Percentiles rank a stretch among this genome's conserved stretches.
phyloP scores from a whole-genome alignment of 805 yeast genomes.

The Metschnikowia rubicola region DNA sequence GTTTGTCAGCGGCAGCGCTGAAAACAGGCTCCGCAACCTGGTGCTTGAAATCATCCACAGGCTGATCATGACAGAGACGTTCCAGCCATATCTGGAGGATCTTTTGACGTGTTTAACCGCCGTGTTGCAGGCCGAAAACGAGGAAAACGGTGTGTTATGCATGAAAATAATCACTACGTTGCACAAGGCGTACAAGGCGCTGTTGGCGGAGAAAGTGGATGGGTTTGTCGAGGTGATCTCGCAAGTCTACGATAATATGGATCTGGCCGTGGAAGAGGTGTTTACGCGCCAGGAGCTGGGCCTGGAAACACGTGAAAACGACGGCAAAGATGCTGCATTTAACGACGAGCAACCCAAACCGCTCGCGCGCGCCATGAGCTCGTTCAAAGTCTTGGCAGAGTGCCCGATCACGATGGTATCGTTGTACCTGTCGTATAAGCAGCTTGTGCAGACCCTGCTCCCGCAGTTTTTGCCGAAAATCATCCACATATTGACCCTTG shows the following conservation, averaged over 20 bases:
- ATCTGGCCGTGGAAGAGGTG: constrained; percentile 65
- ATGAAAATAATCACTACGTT: constrained; percentile 82
- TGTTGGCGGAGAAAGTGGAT: constrained; percentile 66
- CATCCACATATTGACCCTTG: constrained; percentile 65
- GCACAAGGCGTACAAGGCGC: constrained; percentile 77
- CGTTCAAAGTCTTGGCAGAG: constrained; percentile 90
- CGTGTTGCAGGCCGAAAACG: constrained; percentile 75
- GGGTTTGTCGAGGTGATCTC: constrained; percentile 75
- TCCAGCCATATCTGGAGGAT: constrained; percentile 63
- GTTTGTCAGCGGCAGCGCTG: constrained; percentile 60
- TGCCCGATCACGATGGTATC: constrained; percentile 97
- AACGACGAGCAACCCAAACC: constrained; percentile 42
- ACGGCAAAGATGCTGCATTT: constrained; percentile 6
- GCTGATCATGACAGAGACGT: constrained; percentile 75
- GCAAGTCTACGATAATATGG: constrained; percentile 75
- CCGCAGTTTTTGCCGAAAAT: constrained; percentile 80
- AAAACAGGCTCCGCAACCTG: constrained; percentile 73
- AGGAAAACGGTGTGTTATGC: constrained; percentile 90
- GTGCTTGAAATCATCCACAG: constrained; percentile 78
- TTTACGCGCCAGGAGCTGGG: constrained; percentile 40
- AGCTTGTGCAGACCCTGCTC: constrained; percentile 64
- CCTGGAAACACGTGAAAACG: constrained; percentile 11
- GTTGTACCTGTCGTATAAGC: constrained; percentile 81
- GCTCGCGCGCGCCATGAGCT: constrained; percentile 64
- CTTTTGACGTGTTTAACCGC: constrained; percentile 58